Base-by-base conservation (phyloP, 306 rosid species). In the Citrullus mucosospermus region DNA sequence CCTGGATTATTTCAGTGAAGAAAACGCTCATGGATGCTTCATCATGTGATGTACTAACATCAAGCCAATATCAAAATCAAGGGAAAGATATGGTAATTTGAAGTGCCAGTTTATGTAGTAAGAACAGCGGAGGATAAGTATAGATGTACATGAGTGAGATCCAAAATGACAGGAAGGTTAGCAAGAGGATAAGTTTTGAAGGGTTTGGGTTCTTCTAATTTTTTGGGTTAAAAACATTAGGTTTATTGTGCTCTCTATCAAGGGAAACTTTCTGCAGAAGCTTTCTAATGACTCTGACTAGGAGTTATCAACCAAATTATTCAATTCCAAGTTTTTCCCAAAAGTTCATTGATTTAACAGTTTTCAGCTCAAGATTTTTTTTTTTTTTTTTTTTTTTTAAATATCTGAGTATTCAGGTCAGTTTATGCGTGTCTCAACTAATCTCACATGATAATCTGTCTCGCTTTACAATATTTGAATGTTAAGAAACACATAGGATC, bases 1-100 rank as follows among this genome's bases (percentile, higher is more conserved):
- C 39, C 81, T 88, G 66, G 91, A 89, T 85, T 85, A 89, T 61
- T 94, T 92, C 80, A 94, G 97, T 59, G 98, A 94, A 81, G 98
- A 94, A 62, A 92, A 94, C 82, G 88, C 87, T 6, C 85, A 89
- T 82, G 98, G 91, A 0, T 92, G 96, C 78, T 87, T 75, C 68
- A 77, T 93, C 69, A 90, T 93, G 97, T 93, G 87, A 91, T 53
- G 17, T 46, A 46, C 41, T 7, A 28, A 50, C 18, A 55, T 57
- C 48, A 16, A 74, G 28, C 61, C 28, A 51, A 32, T 25, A 39
- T 20, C 15, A 5, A 51, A 76, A n/a, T 15, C 38, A 43, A 57
- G 20, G 79, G 55, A 22, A 20, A 44, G n/a, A 9, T 22, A 20
- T 41, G 56, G 22, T 57, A 14, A 58, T 56, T 56, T 76, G 56